Evolutionary conservation across 176 grass and related monocot species (phyloP).

Genomic region (Oryza longistaminata): DNA sequence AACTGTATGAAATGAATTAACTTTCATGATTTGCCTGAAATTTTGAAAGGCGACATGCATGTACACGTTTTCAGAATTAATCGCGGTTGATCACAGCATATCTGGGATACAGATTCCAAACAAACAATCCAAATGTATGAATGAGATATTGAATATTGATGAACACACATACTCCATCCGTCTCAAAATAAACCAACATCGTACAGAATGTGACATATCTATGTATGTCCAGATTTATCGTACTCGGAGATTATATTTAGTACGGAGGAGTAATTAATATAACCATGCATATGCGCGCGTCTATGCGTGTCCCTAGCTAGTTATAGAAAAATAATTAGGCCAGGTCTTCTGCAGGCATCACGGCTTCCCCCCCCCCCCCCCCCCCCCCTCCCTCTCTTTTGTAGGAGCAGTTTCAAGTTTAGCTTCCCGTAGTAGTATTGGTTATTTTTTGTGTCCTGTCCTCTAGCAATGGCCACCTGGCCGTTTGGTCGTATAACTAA

Average conservation of each 20-base stretch:
- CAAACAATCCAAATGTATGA: background rate
- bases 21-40: conserved; percentile 5
- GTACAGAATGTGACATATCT: too few species aligned
- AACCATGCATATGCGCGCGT: background rate
- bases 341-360: too few species aligned
- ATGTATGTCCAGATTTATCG: too few species aligned
- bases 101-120: background rate
- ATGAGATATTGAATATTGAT: conserved; percentile 35
- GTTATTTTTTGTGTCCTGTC: too few species aligned
- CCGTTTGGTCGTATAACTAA: too few species aligned
- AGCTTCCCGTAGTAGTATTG: too few species aligned
- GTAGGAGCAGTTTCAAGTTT: too few species aligned
- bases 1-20: background rate
- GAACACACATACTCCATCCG: background rate
- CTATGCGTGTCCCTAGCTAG: background rate
- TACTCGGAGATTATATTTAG: too few species aligned
- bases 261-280: background rate
- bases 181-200: too few species aligned
- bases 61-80: conserved; percentile 13
- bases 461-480: too few species aligned
- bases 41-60: conserved; percentile 1
- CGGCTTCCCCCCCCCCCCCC: too few species aligned
- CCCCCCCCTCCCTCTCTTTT: too few species aligned
- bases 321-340: conserved; percentile 12
- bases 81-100: background rate